Conservation (phyloP, 2,329 filamentous ascomycete genomes). For the Sclerotinia spermophila region DNA sequence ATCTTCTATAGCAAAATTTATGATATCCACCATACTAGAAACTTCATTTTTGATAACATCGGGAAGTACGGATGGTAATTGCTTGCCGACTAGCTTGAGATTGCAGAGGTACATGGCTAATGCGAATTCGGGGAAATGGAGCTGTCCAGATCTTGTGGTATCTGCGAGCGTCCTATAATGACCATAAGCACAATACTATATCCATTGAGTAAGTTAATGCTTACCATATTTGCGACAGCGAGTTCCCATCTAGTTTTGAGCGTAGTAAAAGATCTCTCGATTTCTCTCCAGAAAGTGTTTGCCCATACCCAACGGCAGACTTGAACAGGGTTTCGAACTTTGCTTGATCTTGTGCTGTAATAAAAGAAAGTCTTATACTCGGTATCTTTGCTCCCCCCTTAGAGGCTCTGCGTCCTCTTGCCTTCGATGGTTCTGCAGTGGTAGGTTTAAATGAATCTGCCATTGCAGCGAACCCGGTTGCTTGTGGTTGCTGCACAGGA, state of each 20-base stretch:
- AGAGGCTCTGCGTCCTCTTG: slow-evolving; percentile 46
- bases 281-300: slow-evolving; percentile 88
- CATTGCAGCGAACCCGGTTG: slow-evolving; percentile 64
- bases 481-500: slow-evolving; percentile 61
- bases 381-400: slow-evolving; percentile 74
- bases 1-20: slow-evolving; percentile 88
- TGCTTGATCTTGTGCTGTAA: slow-evolving; percentile 88
- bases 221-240: slow-evolving; percentile 89
- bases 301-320: slow-evolving; percentile 79
- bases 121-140: slow-evolving; percentile 96
- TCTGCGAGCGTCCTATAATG: slow-evolving; percentile 76
- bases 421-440: slow-evolving; percentile 40
- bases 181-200: slow-evolving; percentile 26
- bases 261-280: slow-evolving; percentile 84
- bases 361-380: slow-evolving; percentile 91
- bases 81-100: slow-evolving; percentile 81
- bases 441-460: slow-evolving; percentile 60
- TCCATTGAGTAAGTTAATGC: slow-evolving; percentile 27
- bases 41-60: slow-evolving; percentile 93
- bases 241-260: slow-evolving; percentile 82
- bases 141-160: slow-evolving; percentile 91
- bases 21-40: slow-evolving; percentile 99
- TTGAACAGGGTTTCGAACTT: slow-evolving; percentile 99
- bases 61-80: slow-evolving; percentile 69
- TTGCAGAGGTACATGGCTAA: slow-evolving; percentile 99